phyloP scores from a whole-genome alignment of 208 protist species.

The Tritrichomonas foetus region DNA sequence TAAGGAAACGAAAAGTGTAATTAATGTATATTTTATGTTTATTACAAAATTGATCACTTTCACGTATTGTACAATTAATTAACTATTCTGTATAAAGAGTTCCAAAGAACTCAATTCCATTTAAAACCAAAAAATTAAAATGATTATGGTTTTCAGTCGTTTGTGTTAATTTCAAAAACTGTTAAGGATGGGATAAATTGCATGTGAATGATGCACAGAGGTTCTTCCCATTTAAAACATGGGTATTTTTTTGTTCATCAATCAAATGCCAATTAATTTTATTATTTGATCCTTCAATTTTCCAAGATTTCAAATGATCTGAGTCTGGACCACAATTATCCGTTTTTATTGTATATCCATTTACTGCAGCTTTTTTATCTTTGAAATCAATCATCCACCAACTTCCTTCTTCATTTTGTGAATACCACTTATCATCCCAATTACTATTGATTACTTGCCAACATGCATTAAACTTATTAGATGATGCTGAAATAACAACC shows the following conservation, averaged over 20 bases:
- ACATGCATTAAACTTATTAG: no score
- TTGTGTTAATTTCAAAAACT: background rate
- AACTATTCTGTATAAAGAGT: no score
- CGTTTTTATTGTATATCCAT: background rate
- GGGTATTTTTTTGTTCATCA: background rate
- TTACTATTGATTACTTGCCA: background rate
- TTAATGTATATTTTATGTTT: no score
- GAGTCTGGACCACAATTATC: background rate
- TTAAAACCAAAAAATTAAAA: background rate
- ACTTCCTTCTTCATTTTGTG: background rate
- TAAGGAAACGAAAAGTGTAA: no score
- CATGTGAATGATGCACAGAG: background rate
- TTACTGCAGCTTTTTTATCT: background rate
- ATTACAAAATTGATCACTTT: no score
- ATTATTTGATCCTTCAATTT: background rate
- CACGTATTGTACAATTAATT: no score
- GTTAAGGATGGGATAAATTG: background rate
- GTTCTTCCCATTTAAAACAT: background rate
- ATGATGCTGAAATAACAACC: no score
- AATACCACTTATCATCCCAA: background rate
- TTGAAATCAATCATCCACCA: background rate
- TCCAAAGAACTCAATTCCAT: constrained; percentile 14
- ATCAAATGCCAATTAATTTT: background rate
- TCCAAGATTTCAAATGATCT: background rate
- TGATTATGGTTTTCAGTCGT: background rate